phyloP scores from a whole-genome alignment of 2,329 filamentous ascomycete genomes.

The Paraconiothyrium brasiliense region DNA sequence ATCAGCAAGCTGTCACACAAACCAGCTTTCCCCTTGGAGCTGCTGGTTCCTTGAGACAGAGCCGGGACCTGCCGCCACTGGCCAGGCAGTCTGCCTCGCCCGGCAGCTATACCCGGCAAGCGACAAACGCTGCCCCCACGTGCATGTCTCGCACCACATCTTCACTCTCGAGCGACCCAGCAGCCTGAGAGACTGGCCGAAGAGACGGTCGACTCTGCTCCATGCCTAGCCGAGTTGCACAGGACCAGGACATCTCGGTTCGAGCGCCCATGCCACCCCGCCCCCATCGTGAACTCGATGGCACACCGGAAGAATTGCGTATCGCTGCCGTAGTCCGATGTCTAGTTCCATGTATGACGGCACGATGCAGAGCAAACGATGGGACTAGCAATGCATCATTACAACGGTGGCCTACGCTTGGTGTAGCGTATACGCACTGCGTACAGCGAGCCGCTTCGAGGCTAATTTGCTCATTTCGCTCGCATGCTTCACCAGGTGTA shows the following conservation, averaged over 20 bases:
- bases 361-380: not conserved
- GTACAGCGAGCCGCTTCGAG: not conserved
- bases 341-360: conserved; percentile 3
- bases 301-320: conserved; percentile 11
- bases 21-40: not conserved
- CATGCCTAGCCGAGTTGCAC: not conserved
- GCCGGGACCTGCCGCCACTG: conserved; percentile 2
- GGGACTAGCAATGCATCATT: conserved; percentile 11
- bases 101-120: conserved; percentile 12
- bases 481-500: not conserved
- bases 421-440: not conserved
- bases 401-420: conserved; percentile 3
- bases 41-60: not conserved
- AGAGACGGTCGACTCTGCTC: not conserved
- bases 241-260: not conserved
- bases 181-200: not conserved
- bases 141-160: conserved; percentile 10
- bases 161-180: too few species aligned
- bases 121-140: conserved; percentile 11
- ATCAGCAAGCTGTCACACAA: not conserved
- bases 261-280: not conserved
- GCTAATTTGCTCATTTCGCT: conserved; percentile 1
- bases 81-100: conserved; percentile 7
- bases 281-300: conserved; percentile 9
- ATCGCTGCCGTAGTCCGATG: conserved; percentile 14